Evolutionary conservation across 1,139 yeast species (phyloP).

Genomic region (Wickerhamiella infanticola): DNA sequence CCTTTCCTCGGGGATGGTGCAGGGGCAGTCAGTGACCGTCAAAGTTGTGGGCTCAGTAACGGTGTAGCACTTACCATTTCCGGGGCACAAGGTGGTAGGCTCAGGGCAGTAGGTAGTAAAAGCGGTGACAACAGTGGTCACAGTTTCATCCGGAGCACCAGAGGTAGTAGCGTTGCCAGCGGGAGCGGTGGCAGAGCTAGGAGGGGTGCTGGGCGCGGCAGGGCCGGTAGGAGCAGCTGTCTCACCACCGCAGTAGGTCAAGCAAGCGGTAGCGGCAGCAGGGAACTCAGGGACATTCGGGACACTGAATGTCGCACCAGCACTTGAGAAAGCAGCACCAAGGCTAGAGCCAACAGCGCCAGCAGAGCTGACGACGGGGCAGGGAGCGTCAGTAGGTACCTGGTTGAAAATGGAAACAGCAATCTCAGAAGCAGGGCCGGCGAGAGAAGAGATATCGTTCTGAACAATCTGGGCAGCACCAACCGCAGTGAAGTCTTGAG

Average conservation of each 20-base stretch:
- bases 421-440: conserved; percentile 4
- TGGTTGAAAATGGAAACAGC: conserved; percentile 1
- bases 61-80: conserved; percentile 24
- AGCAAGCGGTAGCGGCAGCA: background rate
- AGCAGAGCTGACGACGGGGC: background rate
- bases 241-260: background rate
- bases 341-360: background rate
- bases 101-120: conserved; percentile 30
- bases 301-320: conserved; percentile 10
- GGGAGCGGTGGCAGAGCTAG: background rate
- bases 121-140: conserved; percentile 19
- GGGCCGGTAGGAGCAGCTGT: background rate
- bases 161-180: background rate
- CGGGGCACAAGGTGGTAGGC: conserved; percentile 29
- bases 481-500: conserved; percentile 5
- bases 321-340: conserved; percentile 4
- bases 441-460: conserved; percentile 6
- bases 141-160: conserved; percentile 2
- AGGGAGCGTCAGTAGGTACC: conserved; percentile 1
- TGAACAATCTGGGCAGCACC: conserved; percentile 7
- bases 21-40: conserved; percentile 31
- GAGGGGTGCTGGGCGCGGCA: background rate
- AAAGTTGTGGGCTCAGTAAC: conserved; percentile 28
- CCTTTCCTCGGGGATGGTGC: conserved; percentile 26
- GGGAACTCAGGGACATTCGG: background rate